These are phyloP conservation scores for Colletotrichum euphorbiae DNA, from an alignment of 2,329 filamentous ascomycete genomes.

Conservation along the genomic window DNA sequence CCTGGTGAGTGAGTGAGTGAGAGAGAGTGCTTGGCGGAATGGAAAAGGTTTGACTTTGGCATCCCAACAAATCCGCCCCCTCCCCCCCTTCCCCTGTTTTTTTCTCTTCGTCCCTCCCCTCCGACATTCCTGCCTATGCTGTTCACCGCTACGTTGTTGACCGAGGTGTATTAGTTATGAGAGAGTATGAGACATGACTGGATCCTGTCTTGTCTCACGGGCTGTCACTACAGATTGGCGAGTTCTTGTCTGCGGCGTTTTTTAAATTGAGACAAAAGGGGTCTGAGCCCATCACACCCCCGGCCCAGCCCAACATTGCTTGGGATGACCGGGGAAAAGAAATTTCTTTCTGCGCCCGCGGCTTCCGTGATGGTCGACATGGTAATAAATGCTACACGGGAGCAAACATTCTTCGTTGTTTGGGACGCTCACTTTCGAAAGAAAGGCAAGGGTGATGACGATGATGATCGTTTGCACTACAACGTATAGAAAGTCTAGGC, in stretches of 20 bases:
- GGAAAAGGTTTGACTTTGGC: neutral
- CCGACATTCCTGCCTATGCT: neutral
- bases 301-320: neutral
- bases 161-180: neutral
- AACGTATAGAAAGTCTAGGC: too few relatives aligned
- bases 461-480: too few relatives aligned
- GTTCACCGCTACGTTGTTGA: slow-evolving; percentile 35
- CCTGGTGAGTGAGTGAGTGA: neutral
- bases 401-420: too few relatives aligned
- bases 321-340: neutral
- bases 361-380: too few relatives aligned
- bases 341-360: neutral
- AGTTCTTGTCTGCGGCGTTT: slow-evolving; percentile 7
- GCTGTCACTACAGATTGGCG: slow-evolving; percentile 15
- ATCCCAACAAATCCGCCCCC: slow-evolving; percentile 31
- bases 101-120: neutral
- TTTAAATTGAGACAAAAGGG: slow-evolving; percentile 17
- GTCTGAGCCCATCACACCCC: neutral
- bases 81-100: too few relatives aligned
- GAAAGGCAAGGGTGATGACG: too few relatives aligned
- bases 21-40: neutral
- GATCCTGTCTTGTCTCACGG: neutral
- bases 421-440: too few relatives aligned
- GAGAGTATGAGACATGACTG: slow-evolving; percentile 13
- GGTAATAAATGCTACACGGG: too few relatives aligned